Evolutionary conservation across 257 asterid genomes (phyloP).

Genomic region (Coffea eugenioides): DNA sequence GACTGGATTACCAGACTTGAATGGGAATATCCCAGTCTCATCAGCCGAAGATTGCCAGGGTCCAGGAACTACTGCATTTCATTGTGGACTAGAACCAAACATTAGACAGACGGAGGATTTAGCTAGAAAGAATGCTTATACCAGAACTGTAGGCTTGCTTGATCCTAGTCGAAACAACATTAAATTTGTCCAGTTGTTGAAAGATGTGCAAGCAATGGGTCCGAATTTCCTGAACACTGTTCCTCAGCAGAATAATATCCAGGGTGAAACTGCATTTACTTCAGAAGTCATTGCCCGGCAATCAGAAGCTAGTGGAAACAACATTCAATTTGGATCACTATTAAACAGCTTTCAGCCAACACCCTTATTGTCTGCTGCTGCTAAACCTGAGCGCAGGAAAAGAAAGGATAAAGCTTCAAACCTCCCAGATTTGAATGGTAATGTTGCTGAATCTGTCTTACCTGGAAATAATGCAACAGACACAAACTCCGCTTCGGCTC

Average conservation of each 20-base stretch:
- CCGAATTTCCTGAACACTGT: conserved; percentile 19
- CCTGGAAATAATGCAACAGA: conserved; percentile 29
- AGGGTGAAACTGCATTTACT: conserved; percentile 13
- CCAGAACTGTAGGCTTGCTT: conserved; percentile 13
- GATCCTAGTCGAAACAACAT: conserved; percentile 19
- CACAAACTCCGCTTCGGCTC: conserved; percentile 21
- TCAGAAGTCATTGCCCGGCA: conserved; percentile 20
- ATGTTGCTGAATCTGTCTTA: conserved; percentile 23
- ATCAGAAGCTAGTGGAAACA: conserved; percentile 16
- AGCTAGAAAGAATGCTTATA: neutral
- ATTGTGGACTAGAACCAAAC: conserved; percentile 28
- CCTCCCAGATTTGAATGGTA: conserved; percentile 68
- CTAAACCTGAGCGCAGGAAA: conserved; percentile 31
- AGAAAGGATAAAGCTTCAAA: conserved; percentile 36
- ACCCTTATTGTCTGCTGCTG: conserved; percentile 19
- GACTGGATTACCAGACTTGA: conserved; percentile 43
- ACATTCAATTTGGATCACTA: conserved; percentile 23
- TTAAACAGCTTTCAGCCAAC: conserved; percentile 20
- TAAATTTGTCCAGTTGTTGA: conserved; percentile 26
- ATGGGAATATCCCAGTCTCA: conserved; percentile 28
- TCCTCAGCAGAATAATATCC: conserved; percentile 20
- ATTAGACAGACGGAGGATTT: conserved; percentile 24
- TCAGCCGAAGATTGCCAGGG: conserved; percentile 32
- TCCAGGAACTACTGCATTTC: conserved; percentile 31
- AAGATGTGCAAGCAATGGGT: conserved; percentile 20